Evolutionary conservation across 2,329 filamentous ascomycete species (phyloP).

Genomic region (Monosporascus sp.): DNA sequence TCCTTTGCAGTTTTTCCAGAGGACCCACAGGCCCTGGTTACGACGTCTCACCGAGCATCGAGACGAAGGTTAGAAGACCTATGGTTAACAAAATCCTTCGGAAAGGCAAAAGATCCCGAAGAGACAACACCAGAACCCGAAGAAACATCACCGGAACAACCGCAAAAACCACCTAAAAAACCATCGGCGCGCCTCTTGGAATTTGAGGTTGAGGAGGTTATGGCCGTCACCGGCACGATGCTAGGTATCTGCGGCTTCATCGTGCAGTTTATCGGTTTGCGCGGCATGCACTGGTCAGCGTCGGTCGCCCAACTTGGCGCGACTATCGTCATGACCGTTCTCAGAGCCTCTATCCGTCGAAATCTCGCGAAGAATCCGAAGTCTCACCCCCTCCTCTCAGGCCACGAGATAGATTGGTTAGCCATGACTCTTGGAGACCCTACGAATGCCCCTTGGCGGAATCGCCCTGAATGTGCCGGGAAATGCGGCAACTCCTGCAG

Average conservation of each 20-base stretch:
- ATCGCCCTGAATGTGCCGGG: no score
- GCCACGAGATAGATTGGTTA: conserved; percentile 24
- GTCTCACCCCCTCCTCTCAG: conserved; percentile 1
- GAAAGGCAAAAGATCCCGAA: no score
- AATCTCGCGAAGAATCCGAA: conserved; percentile 10
- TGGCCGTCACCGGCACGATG: conserved; percentile 9
- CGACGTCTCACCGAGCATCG: no score
- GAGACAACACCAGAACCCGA: no score
- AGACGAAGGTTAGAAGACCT: no score
- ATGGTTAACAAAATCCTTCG: no score
- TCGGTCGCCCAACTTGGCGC: conserved; percentile 20
- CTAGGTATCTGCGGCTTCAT: conserved; percentile 21
- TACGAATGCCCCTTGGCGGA: conserved; percentile 3
- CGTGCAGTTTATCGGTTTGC: conserved; percentile 23
- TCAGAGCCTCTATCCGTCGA: conserved; percentile 21
- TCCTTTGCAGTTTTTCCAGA: conserved; percentile 19
- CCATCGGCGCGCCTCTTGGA: no score
- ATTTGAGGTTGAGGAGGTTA: not conserved
- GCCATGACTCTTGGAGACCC: conserved; percentile 10
- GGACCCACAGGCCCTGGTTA: not conserved
- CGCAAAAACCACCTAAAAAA: no score
- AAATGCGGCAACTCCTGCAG: not conserved
- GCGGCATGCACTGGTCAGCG: conserved; percentile 22
- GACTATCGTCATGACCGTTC: conserved; percentile 17
- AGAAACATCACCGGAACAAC: no score